These are phyloP conservation scores for Metschnikowia sp. DNA, from an alignment of 805 yeast genomes.

Conservation along the genomic window DNA sequence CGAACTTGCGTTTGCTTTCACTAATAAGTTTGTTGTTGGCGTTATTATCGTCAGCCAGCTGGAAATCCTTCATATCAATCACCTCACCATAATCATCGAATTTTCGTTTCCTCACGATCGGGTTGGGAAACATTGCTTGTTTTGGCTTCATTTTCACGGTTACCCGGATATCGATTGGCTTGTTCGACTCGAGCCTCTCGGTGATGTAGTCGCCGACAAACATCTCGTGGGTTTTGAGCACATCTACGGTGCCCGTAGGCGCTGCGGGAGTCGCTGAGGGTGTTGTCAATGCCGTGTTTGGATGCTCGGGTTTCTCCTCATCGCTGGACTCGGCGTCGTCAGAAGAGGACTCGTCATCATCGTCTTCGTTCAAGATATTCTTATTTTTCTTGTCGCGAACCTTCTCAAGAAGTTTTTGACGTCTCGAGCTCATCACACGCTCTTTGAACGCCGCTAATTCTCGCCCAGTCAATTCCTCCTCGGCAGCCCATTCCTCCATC, in stretches of 20 bases:
- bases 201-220: conserved; percentile 37
- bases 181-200: conserved; percentile 37
- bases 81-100: conserved; percentile 86
- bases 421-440: conserved; percentile 45
- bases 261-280: background rate
- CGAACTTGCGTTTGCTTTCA: conserved; percentile 38
- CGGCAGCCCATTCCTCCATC: conserved; percentile 41
- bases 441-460: conserved; percentile 50
- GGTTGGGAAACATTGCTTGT: conserved; percentile 75
- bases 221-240: conserved; percentile 39
- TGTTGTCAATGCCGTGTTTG: background rate
- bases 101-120: conserved; percentile 49
- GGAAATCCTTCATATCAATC: conserved; percentile 63
- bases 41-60: conserved; percentile 48
- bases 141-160: conserved; percentile 44
- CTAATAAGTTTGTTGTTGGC: conserved; percentile 32
- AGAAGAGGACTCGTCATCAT: conserved; percentile 25
- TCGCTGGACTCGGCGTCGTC: conserved; percentile 23
- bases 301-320: background rate
- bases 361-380: conserved; percentile 33
- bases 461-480: conserved; percentile 47
- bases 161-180: conserved; percentile 53
- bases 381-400: conserved; percentile 40
- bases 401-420: conserved; percentile 38
- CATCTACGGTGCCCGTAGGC: conserved; percentile 18